These are phyloP conservation scores for Triticum turgidum DNA, from an alignment of 176 grass and related monocot species.

Conservation along the genomic window DNA sequence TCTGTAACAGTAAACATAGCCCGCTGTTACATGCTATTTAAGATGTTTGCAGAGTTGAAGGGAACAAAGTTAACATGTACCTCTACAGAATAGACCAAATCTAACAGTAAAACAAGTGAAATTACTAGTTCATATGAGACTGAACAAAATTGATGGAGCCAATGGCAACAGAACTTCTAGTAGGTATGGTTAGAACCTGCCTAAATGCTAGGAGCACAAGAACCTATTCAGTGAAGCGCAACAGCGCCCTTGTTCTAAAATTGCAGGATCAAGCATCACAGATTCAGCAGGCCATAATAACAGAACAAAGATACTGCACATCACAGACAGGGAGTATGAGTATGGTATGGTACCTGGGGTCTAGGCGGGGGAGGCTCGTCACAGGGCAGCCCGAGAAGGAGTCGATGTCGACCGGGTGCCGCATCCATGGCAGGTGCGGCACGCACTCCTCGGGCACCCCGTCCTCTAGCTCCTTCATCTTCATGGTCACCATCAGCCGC, in stretches of 20 bases:
- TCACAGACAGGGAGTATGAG: too few relatives aligned
- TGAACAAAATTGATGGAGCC: neutral
- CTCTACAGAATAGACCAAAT: neutral
- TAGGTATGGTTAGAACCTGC: neutral
- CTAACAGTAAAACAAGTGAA: neutral
- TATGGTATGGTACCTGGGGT: constrained; percentile 38
- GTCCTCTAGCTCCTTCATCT: constrained; percentile 16
- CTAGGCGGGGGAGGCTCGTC: constrained; percentile 37
- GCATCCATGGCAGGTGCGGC: constrained; percentile 73
- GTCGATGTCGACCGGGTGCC: constrained; percentile 54
- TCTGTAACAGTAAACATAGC: constrained; percentile 41
- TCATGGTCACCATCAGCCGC: constrained; percentile 27
- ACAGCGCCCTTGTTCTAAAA: neutral
- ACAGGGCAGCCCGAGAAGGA: constrained; percentile 45
- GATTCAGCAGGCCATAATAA: neutral
- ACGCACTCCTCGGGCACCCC: constrained; percentile 24
- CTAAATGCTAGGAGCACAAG: neutral
- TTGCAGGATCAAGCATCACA: neutral
- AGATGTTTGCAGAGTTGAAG: too few relatives aligned
- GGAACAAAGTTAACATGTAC: neutral
- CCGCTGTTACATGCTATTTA: too few relatives aligned
- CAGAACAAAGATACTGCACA: neutral
- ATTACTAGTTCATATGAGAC: neutral
- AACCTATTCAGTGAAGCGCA: neutral
- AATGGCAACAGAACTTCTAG: neutral